Evolutionary conservation across 495 filamentous ascomycete species (phyloP), one percentile per base, ranked within the genome.

Genomic region (Aspergillus avenaceus): DNA sequence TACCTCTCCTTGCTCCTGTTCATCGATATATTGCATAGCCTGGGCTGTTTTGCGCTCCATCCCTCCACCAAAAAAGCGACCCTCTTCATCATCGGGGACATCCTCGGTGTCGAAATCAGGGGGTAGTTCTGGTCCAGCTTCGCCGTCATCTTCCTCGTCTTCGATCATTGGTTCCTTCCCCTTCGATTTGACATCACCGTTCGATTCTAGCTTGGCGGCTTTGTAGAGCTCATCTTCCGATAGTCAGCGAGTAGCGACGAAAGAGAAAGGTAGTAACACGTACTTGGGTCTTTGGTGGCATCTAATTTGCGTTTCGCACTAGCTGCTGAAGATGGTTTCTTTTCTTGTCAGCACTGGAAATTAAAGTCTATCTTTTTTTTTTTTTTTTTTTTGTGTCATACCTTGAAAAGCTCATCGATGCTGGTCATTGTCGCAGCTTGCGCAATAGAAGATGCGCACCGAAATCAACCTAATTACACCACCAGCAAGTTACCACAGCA

Each of bases 61-160:
- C 36, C 93, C 93, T 47, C 90, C 88, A 36, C 92, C 93, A 59
- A 95, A 97, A 74, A 99, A 99, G 41, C 93, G 83, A 0, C 92
- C 91, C 50, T 91, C 93, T 46, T 95, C 88, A 60, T 96, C 92
- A 59, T 95, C 91, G 25, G 80, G 79, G 13, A 67, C 59, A 48
- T 77, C 76, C 46, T 78, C 79, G 26, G 77, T 73, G 13, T 84
- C 82, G 38, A 73, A 70, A 58, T 85, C 81, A 1, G 84, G 83
- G 1, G 90, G 90, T 12, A 86, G 61, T 26, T 83, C 75, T 4
- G 87, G 86, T 4, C 86, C 88, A 16, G 83, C 83, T 55, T 79
- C 79, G 13, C 80, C 83, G 53, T 87, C 84, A 42, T 84, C 84
- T 22, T 76, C 75, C 3, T 80, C 81, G 34, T 82, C 81, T 38